These are phyloP conservation scores for Ceratocystis papillata DNA, from an alignment of 2,329 filamentous ascomycete genomes.

Conservation along the genomic window DNA sequence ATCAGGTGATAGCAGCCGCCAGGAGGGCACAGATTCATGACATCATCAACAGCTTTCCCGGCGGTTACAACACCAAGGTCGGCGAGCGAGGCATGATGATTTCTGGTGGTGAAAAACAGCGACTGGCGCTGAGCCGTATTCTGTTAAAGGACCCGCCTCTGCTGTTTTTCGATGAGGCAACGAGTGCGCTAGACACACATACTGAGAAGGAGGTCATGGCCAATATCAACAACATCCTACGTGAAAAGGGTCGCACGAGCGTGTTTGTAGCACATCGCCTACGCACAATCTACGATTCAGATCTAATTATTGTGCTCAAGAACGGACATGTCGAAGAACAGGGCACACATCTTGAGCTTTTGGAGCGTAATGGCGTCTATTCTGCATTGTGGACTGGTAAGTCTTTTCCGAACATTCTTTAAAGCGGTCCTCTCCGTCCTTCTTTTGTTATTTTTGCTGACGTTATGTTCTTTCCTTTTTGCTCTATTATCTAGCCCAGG, in stretches of 20 bases:
- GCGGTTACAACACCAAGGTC: conserved; percentile 84
- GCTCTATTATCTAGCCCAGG: conserved; percentile 42
- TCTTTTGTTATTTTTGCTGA: not conserved
- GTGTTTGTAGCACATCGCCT: conserved; percentile 91
- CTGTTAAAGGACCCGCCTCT: conserved; percentile 82
- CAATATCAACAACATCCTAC: conserved; percentile 86
- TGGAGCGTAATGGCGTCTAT: conserved; percentile 71
- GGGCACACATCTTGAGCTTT: conserved; percentile 75
- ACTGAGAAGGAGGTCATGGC: conserved; percentile 82
- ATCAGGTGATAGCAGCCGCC: conserved; percentile 66
- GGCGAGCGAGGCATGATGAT: conserved; percentile 96
- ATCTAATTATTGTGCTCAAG: conserved; percentile 83
- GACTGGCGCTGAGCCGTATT: conserved; percentile 70
- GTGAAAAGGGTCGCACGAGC: conserved; percentile 78
- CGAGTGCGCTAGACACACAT: conserved; percentile 81
- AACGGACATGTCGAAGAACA: conserved; percentile 77
- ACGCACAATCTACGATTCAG: conserved; percentile 85
- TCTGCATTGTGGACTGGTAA: conserved; percentile 81
- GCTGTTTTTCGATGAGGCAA: conserved; percentile 92
- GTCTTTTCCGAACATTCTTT: conserved; percentile 29
- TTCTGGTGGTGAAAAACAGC: conserved; percentile 86
- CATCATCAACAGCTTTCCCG: conserved; percentile 65
- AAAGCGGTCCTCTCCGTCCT: not conserved
- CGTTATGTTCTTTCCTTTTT: conserved; percentile 22
- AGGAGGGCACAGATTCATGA: conserved; percentile 76